Evolutionary conservation across 306 rosid species (phyloP).

Genomic region (Oemleria cerasiformis): DNA sequence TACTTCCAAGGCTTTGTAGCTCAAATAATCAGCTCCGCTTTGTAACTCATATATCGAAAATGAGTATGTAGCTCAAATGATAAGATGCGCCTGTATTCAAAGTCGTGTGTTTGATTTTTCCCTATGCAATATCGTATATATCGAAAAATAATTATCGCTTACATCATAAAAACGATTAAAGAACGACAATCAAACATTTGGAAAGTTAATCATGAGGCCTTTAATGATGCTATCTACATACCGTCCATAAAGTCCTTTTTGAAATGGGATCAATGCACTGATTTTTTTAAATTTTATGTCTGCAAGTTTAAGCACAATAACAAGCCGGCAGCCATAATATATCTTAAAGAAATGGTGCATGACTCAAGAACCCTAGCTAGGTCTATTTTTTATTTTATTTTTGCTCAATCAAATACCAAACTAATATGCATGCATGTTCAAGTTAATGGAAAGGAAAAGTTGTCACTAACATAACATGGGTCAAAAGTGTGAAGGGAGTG

Average conservation of each 20-base stretch:
- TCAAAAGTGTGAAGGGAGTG: constrained; percentile 29
- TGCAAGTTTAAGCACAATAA: not conserved
- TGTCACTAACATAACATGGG: constrained; percentile 26
- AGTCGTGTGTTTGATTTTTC: no score
- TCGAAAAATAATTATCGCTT: no score
- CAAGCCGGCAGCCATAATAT: constrained; percentile 4
- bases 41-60: no score
- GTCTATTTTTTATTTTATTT: not conserved
- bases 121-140: no score
- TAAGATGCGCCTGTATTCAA: no score
- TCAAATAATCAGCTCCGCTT: no score
- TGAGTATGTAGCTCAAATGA: no score
- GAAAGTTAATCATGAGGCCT: not conserved
- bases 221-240: not conserved
- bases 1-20: no score
- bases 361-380: not conserved
- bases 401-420: no score
- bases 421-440: not conserved
- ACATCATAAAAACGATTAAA: not conserved
- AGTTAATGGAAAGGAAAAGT: constrained; percentile 9
- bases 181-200: not conserved
- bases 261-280: not conserved
- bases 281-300: not conserved
- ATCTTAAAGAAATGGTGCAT: not conserved
- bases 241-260: constrained; percentile 11